Evolutionary conservation across 768 basidiomycete species (phyloP), one percentile per base, ranked within the genome.

Genomic region (Termitomyces sp.): DNA sequence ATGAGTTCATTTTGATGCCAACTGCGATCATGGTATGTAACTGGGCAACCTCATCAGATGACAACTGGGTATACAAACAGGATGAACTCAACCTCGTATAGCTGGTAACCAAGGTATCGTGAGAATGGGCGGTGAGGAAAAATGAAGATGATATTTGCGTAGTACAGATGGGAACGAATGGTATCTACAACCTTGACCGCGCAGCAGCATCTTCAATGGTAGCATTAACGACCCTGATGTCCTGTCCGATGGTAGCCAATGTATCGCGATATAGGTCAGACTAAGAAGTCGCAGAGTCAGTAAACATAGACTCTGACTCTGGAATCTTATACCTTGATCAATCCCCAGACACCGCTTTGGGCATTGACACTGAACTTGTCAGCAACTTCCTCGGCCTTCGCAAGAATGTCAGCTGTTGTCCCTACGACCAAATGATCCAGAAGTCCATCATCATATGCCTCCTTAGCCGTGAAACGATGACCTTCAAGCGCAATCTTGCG

Each of bases 401-500:
- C 76, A 18, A 92, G 65, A 5, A 94, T 78, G 39, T 75, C 79
- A 18, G 74, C 74, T 13, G 86, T 87, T 31, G 83, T 83, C 0
- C 84, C 85, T 20, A 76, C 76, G 5, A 86, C 86, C 36, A 93
- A 66, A 58, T 85, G 75, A 69, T 95, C 94, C 20, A 95, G 71
- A 13, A 94, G 72, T 4, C 88, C 88, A 20, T 76, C 78, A 20
- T 78, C 71, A 8, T 86, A 75, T 2, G 90, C 87, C 67, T 95
- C 93, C 6, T 73, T 58, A 2, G 93, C 83, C 0, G 87, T 84
- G 69, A 91, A 95, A 44, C 89, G 81, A 65, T 91, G 81, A 0
- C 90, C 94, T 64, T 93, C 91, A 2, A 95, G 76, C 13, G 85
- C 84, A 45, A 93, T 85, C 66, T 89, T 88, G 52, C 91, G 85